Base-by-base conservation (phyloP, 1,284 basidiomycete species). In the Macrocybe sp. region DNA sequence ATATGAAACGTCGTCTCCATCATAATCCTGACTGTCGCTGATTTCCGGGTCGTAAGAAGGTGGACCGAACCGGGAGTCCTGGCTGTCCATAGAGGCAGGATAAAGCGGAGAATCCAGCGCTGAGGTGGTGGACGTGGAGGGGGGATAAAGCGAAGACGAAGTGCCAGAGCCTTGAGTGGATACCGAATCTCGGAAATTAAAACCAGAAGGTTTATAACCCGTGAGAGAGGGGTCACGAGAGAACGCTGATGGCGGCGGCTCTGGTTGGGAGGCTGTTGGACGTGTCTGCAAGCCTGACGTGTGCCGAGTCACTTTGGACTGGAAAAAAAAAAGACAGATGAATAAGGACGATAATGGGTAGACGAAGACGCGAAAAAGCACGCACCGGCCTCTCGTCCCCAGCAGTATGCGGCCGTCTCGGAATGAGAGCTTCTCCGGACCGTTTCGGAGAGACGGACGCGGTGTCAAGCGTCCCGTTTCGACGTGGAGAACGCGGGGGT, bases 1-100 rank as follows among this genome's bases (percentile, higher is more conserved):
- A 66, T 89, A 86, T 22, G 86, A 82, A 33, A 91, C 87, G 58
- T 91, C 88, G 63, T 91, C 89, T 12, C 76, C 73, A 56, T 88
- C 81, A 58, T 84, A 85, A 41, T 77, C 75, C 46, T 78, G 69
- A 36, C 74, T 64, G 41, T 81, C 72, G 54, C 75, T 75, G 34
- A 78, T 67, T 10, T 70, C 70, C 29, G 75, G 72, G 12, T 65
- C 62, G 45, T 66, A 65, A 3, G 65, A 64, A 8, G 74, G 67
- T 31, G 74, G 57, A 38, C 74, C 68, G 30, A 71, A 60, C 34
- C 72, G 67, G 22, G 73, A 73, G 29, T 59, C 46, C 48, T 74
- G 70, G 45, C 72, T 68, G 10, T 65, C 64, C 47, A 79, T 66
- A 44, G 79, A 82, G 55, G 66, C 72, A 14, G 81, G 82, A 41